Percentiles rank a stretch among this genome's conserved stretches.
Evolutionary conservation across 805 yeast genomes (phyloP).

Genomic region (Tetrapisispora taiwanensis): DNA sequence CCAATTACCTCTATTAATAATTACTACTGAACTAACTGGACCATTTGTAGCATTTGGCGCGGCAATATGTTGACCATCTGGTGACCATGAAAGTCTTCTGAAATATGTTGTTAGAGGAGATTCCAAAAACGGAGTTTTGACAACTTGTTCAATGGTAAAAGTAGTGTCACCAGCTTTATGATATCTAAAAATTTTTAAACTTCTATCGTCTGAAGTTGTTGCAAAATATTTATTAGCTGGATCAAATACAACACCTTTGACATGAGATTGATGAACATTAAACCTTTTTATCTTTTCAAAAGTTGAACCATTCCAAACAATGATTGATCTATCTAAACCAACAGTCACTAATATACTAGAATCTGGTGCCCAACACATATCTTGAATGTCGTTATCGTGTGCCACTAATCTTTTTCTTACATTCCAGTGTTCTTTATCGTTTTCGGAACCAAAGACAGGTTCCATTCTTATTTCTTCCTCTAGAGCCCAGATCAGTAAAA

Average conservation of each 20-base stretch:
- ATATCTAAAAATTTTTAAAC: constrained; percentile 79
- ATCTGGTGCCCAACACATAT: constrained; percentile 97
- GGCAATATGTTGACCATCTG: constrained; percentile 80
- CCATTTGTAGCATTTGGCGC: constrained; percentile 82
- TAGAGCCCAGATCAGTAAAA: constrained; percentile 83
- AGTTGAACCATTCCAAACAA: constrained; percentile 88
- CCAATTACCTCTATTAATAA: constrained; percentile 73
- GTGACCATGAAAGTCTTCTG: constrained; percentile 79
- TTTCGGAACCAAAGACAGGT: constrained; percentile 59
- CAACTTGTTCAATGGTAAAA: constrained; percentile 76
- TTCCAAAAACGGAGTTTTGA: constrained; percentile 73
- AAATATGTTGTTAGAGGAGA: constrained; percentile 91
- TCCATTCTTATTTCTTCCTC: constrained; percentile 47
- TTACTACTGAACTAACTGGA: constrained; percentile 63
- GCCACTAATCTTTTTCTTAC: constrained; percentile 88
- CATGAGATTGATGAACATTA: constrained; percentile 90
- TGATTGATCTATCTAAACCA: constrained; percentile 85
- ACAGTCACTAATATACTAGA: constrained; percentile 84
- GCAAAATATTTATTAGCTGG: constrained; percentile 98
- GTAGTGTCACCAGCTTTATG: constrained; percentile 65
- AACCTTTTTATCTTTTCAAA: constrained; percentile 78
- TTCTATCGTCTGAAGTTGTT: constrained; percentile 91
- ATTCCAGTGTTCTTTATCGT: constrained; percentile 87
- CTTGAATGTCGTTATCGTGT: constrained; percentile 96
- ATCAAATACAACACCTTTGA: constrained; percentile 93